Base-by-base conservation (phyloP, 805 yeast genomes). In the Pichia eremophila region DNA sequence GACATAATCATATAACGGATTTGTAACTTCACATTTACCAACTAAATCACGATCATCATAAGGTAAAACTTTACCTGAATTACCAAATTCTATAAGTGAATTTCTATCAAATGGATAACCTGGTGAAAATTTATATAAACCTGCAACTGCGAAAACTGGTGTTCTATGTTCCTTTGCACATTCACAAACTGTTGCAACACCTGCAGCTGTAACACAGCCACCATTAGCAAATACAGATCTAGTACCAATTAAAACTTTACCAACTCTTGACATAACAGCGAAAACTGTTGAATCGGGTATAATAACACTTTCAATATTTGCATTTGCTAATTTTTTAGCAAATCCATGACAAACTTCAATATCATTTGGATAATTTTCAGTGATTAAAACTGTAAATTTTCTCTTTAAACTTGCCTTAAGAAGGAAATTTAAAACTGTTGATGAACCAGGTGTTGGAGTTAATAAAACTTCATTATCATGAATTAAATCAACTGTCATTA, bases 221-320 rank as follows among this genome's bases (percentile, higher is more conserved):
- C 99, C 99, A 61, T 93, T 93, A 46, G 95, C 95, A 63, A 93
- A 85, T 6, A 93, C 97, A 0, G 96, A 80, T 51, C 85, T 77
- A 6, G 98, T 84, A 37, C 98, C 97, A 46, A 95, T 78, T 50
- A 93, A 79, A 31, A 93, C 99, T 64, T 95, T 95, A 40, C 97
- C 96, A 6, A 93, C 98, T 54, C 96, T 74, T 37, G 96, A 85
- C 98, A 93, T 93, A 42, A 93, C 88, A 0, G 99, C 97, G 65
- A 83, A 88, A 0, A 84, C 89, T 27, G 95, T 84, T 6, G 95
- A 77, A 62, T 93, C 99, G 1, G 99, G 97, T 35, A 93, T 85
- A 46, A 93, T 77, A 2, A 90, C 85, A 2, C 96, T 83, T 53
- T 89, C 95, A 41, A 93, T 87, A 46, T 90, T 86, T 47, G 91